Conservation (phyloP, 1,284 basidiomycete genomes). For the Trichosporon sp. region DNA sequence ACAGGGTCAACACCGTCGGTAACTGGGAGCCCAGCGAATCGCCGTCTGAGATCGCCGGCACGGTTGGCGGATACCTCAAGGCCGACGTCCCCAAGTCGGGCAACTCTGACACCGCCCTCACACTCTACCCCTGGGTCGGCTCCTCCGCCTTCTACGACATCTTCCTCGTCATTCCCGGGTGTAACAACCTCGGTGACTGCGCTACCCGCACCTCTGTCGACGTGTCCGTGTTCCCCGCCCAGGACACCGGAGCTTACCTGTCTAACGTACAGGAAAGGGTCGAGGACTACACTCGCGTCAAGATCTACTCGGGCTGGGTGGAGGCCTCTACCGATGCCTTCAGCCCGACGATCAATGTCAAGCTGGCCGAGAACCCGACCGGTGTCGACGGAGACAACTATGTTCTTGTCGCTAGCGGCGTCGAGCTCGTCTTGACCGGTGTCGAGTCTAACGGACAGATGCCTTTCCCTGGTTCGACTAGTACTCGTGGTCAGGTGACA, state of each 20-base stretch:
- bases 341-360: slow-evolving; percentile 67
- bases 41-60: slow-evolving; percentile 70
- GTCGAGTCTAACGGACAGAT: slow-evolving; percentile 18
- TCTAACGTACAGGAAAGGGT: slow-evolving; percentile 71
- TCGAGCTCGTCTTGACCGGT: slow-evolving; percentile 64
- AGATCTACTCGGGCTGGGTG: slow-evolving; percentile 77
- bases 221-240: slow-evolving; percentile 74
- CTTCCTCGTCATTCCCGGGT: slow-evolving; percentile 81
- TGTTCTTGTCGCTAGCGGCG: slow-evolving; percentile 72
- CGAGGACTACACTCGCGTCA: slow-evolving; percentile 58
- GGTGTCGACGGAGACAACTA: slow-evolving; percentile 66
- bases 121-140: slow-evolving; percentile 85
- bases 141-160: slow-evolving; percentile 81
- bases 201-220: slow-evolving; percentile 71
- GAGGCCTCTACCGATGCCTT: slow-evolving; percentile 66
- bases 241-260: slow-evolving; percentile 61
- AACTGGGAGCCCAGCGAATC: slow-evolving; percentile 63
- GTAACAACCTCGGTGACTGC: slow-evolving; percentile 74
- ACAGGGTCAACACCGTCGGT: slow-evolving; percentile 57
- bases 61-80: slow-evolving; percentile 68
- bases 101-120: slow-evolving; percentile 62
- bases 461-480: slow-evolving; percentile 35
- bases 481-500: slow-evolving; percentile 29
- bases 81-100: slow-evolving; percentile 59
- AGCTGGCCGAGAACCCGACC: slow-evolving; percentile 59